A percentile compares a stretch with the other conserved stretches of the same genome.
These are phyloP conservation scores for Pelargonium fulgidum DNA, from an alignment of 441 rosid genomes.

Conservation along the genomic window DNA sequence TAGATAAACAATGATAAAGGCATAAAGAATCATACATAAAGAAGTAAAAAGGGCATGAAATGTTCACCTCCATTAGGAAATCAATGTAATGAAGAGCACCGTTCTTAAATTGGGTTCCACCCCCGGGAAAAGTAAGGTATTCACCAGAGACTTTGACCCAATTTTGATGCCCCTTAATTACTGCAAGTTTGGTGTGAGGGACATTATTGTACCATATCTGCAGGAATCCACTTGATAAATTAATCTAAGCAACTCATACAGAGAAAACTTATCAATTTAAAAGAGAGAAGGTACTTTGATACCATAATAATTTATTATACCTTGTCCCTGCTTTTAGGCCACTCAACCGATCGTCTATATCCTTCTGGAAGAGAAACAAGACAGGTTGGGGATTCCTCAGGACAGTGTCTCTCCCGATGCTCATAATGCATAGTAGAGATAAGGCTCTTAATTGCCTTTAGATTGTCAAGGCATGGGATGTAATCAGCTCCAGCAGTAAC, in stretches of 20 bases:
- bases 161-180: constrained; percentile 84
- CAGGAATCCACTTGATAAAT: constrained; percentile 19
- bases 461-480: constrained; percentile 93
- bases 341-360: constrained; percentile 61
- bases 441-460: constrained; percentile 63
- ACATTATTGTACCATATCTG: constrained; percentile 91
- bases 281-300: background rate
- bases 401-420: constrained; percentile 97
- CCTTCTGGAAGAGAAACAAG: constrained; percentile 84
- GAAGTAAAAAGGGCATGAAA: constrained; percentile 1
- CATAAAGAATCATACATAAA: too few relatives aligned
- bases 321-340: constrained; percentile 97
- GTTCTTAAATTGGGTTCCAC: constrained; percentile 94
- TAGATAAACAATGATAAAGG: background rate
- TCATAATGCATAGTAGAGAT: constrained; percentile 76
- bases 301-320: constrained; percentile 25
- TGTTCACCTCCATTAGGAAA: constrained; percentile 70
- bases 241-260: constrained; percentile 13
- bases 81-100: constrained; percentile 97
- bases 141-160: constrained; percentile 92
- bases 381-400: constrained; percentile 72
- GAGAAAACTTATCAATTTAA: background rate
- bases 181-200: constrained; percentile 84
- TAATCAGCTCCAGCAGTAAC: constrained; percentile 79
- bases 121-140: constrained; percentile 91